phyloP scores from a whole-genome alignment of 139 green algal species.

The Pycnococcus provasolii region DNA sequence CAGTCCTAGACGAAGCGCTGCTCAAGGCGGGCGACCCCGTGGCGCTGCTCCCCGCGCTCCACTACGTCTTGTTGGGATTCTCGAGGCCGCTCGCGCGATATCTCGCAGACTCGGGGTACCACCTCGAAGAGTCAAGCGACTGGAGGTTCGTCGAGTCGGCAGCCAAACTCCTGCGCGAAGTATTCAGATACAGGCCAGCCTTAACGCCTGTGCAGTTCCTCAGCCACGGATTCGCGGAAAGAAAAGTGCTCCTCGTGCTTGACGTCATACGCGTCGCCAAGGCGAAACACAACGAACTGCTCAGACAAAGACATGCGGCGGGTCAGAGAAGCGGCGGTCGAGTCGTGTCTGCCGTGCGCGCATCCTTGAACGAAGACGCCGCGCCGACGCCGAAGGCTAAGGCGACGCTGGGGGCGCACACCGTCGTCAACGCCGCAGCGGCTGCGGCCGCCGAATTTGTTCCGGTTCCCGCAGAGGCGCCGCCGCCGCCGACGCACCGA shows the following conservation, averaged over 20 bases:
- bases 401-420: too few relatives aligned
- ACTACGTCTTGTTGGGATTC: constrained; percentile 16
- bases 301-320: too few relatives aligned
- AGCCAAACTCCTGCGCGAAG: constrained; percentile 1
- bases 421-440: too few relatives aligned
- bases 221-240: constrained; percentile 13
- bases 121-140: constrained; percentile 12
- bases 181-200: neutral
- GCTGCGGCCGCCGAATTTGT: too few relatives aligned
- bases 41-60: constrained; percentile 12
- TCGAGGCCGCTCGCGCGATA: neutral
- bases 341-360: too few relatives aligned
- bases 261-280: constrained; percentile 9
- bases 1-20: neutral
- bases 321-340: too few relatives aligned
- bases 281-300: constrained; percentile 1
- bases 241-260: constrained; percentile 6
- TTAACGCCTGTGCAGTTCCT: constrained; percentile 9
- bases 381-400: too few relatives aligned
- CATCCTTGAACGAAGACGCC: too few relatives aligned
- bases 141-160: constrained; percentile 11
- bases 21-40: neutral
- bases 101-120: neutral
- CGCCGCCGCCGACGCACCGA: too few relatives aligned
- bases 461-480: too few relatives aligned